Conservation (phyloP, 306 rosid species). For the Bauhinia variegata region DNA sequence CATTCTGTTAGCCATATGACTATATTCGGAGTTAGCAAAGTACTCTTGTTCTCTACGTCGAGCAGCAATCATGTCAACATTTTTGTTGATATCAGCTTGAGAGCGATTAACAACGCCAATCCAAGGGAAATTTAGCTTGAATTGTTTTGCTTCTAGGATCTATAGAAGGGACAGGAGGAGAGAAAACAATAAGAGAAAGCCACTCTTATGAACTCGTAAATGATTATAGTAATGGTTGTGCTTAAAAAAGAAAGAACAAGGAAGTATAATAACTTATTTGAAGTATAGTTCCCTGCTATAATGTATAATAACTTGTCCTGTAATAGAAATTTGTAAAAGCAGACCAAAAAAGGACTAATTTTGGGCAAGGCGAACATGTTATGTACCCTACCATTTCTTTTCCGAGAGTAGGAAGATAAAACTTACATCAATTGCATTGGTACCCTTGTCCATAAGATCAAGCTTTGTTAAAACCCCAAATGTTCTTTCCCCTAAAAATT, state of each 20-base stretch:
- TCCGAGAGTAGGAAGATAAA: constrained; percentile 29
- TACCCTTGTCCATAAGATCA: constrained; percentile 99
- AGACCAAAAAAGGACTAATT: constrained; percentile 1
- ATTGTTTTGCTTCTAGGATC: constrained; percentile 77
- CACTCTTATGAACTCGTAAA: constrained; percentile 1
- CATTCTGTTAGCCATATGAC: constrained; percentile 90
- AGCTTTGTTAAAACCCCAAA: constrained; percentile 95
- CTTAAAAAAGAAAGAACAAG: neutral
- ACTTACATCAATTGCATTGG: constrained; percentile 95
- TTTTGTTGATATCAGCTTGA: constrained; percentile 94
- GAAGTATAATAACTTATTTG: constrained; percentile 25
- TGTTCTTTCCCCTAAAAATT: constrained; percentile 84
- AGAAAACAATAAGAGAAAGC: constrained; percentile 22
- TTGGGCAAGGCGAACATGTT: constrained; percentile 10
- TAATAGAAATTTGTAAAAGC: neutral
- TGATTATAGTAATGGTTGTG: constrained; percentile 4
- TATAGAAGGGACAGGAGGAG: constrained; percentile 17
- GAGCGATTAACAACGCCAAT: constrained; percentile 98
- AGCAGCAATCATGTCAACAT: constrained; percentile 99
- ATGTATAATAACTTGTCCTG: constrained; percentile 2
- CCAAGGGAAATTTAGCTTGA: constrained; percentile 90
- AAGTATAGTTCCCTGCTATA: neutral
- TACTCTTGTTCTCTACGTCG: constrained; percentile 92
- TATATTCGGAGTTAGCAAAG: constrained; percentile 84
- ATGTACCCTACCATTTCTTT: constrained; percentile 17